These are phyloP conservation scores for Yamadazyma endophytica DNA, from an alignment of 805 yeast species.

Conservation along the genomic window DNA sequence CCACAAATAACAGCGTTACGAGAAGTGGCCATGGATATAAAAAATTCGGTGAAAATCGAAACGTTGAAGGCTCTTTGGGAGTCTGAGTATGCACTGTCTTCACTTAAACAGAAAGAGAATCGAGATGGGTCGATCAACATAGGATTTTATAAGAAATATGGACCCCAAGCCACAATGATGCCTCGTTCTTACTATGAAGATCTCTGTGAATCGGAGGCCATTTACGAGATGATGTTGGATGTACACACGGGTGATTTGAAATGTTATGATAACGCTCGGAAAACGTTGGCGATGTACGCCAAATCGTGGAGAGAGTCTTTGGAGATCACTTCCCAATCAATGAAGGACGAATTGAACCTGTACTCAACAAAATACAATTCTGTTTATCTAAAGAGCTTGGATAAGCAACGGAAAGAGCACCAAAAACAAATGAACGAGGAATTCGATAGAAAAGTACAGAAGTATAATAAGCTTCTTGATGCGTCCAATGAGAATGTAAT, in stretches of 20 bases:
- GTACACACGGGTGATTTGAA: slow-evolving; percentile 1
- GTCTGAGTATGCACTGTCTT: slow-evolving; percentile 3
- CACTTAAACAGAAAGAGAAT: slow-evolving; percentile 7
- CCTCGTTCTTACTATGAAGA: slow-evolving; percentile 24
- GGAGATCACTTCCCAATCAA: slow-evolving; percentile 4
- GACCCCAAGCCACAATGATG: slow-evolving; percentile 13
- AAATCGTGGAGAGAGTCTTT: slow-evolving; percentile 10
- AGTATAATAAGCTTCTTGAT: slow-evolving; percentile 11
- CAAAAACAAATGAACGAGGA: slow-evolving; percentile 15
- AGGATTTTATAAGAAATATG: slow-evolving; percentile 10
- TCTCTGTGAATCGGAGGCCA: slow-evolving; percentile 25
- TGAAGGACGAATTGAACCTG: slow-evolving; percentile 11
- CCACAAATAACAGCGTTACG: slow-evolving; percentile 14
- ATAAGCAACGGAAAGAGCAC: slow-evolving; percentile 9
- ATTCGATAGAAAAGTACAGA: slow-evolving; percentile 10
- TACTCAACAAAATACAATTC: slow-evolving; percentile 14
- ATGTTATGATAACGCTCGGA: not conserved
- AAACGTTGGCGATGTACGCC: not conserved
- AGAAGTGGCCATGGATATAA: slow-evolving; percentile 28
- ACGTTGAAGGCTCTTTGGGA: slow-evolving; percentile 29
- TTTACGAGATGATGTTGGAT: slow-evolving; percentile 29
- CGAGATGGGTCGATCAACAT: slow-evolving; percentile 29
- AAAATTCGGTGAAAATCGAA: slow-evolving; percentile 19
- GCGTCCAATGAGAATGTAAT: slow-evolving; percentile 17
- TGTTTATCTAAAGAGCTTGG: slow-evolving; percentile 1